These are phyloP conservation scores for Mucuna pruriens DNA, from an alignment of 306 rosid genomes.

Conservation along the genomic window DNA sequence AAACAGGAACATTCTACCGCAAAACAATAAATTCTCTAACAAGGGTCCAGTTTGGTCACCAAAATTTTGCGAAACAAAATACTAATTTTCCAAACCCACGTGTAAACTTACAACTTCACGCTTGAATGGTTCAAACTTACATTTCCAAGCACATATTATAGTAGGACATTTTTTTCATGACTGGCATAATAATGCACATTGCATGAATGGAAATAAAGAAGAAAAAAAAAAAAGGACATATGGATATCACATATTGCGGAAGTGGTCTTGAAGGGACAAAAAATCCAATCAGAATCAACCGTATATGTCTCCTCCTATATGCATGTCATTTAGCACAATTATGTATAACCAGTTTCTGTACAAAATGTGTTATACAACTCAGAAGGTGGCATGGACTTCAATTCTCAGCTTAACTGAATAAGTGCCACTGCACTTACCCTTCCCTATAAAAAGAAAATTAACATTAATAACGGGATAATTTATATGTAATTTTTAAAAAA, in stretches of 20 bases:
- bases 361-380: not conserved
- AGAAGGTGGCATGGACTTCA: too few species aligned
- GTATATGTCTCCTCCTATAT: not conserved
- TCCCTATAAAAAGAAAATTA: too few species aligned
- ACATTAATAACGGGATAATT: too few species aligned
- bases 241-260: not conserved
- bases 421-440: not conserved
- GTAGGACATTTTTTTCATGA: not conserved
- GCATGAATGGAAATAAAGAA: not conserved
- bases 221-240: not conserved
- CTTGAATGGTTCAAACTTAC: not conserved
- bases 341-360: not conserved
- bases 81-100: too few species aligned
- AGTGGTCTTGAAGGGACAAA: not conserved
- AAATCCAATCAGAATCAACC: not conserved
- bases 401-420: too few species aligned
- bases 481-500: too few species aligned
- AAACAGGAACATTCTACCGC: too few species aligned
- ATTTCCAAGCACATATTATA: not conserved
- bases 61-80: too few species aligned
- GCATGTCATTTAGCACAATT: too few species aligned
- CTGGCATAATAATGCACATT: not conserved
- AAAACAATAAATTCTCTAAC: too few species aligned
- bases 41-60: too few species aligned
- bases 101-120: not conserved